phyloP scores from a whole-genome alignment of 176 grass and related monocot genomes.

The Rhynchospora breviuscula region DNA sequence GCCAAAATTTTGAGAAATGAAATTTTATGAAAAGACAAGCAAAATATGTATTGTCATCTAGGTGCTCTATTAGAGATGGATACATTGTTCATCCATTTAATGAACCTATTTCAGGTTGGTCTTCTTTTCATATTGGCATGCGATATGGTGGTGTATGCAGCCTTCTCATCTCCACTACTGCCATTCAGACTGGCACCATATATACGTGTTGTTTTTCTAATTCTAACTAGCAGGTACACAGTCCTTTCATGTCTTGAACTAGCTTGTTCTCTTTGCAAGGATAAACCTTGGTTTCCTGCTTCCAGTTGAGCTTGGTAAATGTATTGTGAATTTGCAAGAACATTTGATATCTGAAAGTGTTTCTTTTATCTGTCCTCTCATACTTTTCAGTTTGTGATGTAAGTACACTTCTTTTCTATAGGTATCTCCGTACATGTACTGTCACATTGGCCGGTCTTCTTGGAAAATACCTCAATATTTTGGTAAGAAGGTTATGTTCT shows the following conservation, averaged over 20 bases:
- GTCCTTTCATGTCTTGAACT: conserved; percentile 18
- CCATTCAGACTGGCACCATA: conserved; percentile 90
- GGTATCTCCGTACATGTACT: conserved; percentile 73
- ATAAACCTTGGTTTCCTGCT: neutral
- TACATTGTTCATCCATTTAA: conserved; percentile 15
- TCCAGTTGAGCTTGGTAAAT: neutral
- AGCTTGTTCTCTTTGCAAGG: conserved; percentile 17
- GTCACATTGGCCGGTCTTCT: conserved; percentile 71
- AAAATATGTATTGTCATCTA: neutral
- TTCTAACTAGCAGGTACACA: conserved; percentile 69
- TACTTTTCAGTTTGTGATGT: conserved; percentile 5
- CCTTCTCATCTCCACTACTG: conserved; percentile 40
- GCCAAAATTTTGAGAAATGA: neutral
- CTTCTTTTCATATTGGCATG: conserved; percentile 83
- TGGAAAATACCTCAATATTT: conserved; percentile 80
- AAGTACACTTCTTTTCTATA: conserved; percentile 29
- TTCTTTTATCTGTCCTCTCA: neutral
- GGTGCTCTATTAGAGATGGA: neutral
- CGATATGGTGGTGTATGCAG: conserved; percentile 62
- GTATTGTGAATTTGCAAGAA: neutral
- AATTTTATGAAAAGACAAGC: neutral
- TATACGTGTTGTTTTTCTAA: conserved; percentile 75
- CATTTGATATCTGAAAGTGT: neutral
- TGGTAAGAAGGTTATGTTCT: conserved; percentile 50
- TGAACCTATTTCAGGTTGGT: conserved; percentile 56